Conservation (phyloP, 78 protist genomes). For the Goniomonas avonlea region DNA sequence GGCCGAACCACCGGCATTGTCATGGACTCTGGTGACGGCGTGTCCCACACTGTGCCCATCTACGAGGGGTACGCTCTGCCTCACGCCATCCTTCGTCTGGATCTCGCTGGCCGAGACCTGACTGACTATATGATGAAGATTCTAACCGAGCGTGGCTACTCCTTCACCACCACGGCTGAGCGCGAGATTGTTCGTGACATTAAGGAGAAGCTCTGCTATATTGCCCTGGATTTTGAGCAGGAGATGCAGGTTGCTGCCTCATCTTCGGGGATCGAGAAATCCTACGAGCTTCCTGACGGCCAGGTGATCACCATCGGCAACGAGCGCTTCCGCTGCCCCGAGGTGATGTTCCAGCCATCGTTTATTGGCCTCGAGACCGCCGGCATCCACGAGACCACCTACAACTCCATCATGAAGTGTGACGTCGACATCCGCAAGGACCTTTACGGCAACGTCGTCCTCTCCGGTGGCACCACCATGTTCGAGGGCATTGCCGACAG, state of each 20-base stretch:
- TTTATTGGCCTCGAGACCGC: conserved; percentile 69
- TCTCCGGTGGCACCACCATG: conserved; percentile 91
- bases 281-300: conserved; percentile 82
- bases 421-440: conserved; percentile 87
- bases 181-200: conserved; percentile 83
- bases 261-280: conserved; percentile 47
- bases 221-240: conserved; percentile 74
- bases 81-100: conserved; percentile 78
- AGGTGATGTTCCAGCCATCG: conserved; percentile 85
- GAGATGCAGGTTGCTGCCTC: conserved; percentile 69
- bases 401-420: conserved; percentile 69
- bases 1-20: conserved; percentile 91
- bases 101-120: conserved; percentile 85
- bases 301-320: conserved; percentile 70
- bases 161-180: conserved; percentile 92
- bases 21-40: conserved; percentile 95
- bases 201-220: conserved; percentile 74
- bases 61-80: conserved; percentile 86
- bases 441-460: conserved; percentile 79
- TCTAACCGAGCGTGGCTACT: conserved; percentile 82
- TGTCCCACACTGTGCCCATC: conserved; percentile 87
- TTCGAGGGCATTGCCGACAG: conserved; percentile 76
- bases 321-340: conserved; percentile 87
- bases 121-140: conserved; percentile 81
- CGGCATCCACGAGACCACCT: conserved; percentile 80